Base-by-base conservation (phyloP, 208 protist genomes). In the Leishmania lainsoni region DNA sequence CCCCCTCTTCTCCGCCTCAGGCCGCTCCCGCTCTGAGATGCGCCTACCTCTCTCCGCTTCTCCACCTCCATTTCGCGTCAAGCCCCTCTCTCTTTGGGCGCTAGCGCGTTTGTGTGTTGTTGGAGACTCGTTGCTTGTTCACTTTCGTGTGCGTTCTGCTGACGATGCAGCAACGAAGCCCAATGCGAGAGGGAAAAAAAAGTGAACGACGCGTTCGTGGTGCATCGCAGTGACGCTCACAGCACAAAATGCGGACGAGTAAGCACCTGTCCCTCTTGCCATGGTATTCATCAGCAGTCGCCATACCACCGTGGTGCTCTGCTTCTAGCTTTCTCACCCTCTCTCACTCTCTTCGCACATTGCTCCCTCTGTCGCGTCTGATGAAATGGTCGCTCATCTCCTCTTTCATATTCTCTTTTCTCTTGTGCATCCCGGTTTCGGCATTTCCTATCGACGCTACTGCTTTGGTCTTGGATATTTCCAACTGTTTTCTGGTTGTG, bases 311-410 rank as follows among this genome's bases (percentile, higher is more conserved):
- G 45, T 9, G 45, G 26, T 16, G 52, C 42, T 5, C 75, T 69
- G 54, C 49, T 51, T 52, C 12, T 22, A 39, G 26, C 75, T 49
- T 51, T 48, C 32, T 54, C 22, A 49, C 35, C 32, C 8, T 73
- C 68, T 48, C 32, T 54, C 22, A 49, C 35, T 49, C 8, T 73
- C 68, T 42, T 71, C 22, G 66, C 70, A 58, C 61, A 5, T 58
- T 68, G 35, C 75, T 22, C 61, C 51, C 29, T 32, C 6, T 76
- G 12, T 39, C 66, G 66, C 32, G 73, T 56, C 59, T 83, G 39
- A 35, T 22, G 12, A 35, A 51, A 26, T 35, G 6, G 10, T 10
- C 45, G 29, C 35, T 42, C 22, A 73, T 20, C 45, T 5, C 45
- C 45, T 73, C 39, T 45, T 20, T 29, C 17, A 26, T 29, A 26